Evolutionary conservation across 1,139 yeast species (phyloP), one percentile per base, ranked within the genome.

Genomic region (Debaryomyces psychrophilus): DNA sequence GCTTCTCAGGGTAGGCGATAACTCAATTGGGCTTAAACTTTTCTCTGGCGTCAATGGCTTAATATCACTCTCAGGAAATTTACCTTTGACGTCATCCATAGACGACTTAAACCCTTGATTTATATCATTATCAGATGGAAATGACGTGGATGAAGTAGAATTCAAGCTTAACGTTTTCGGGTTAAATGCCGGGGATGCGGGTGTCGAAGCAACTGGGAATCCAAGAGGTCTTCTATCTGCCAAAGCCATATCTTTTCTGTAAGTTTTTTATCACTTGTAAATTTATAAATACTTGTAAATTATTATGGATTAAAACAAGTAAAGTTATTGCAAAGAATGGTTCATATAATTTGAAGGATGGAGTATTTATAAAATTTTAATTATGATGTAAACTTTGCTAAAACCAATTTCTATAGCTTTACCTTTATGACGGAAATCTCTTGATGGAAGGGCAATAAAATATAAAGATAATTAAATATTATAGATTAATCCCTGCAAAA

Each of bases 221-320:
- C 76, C 78, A 51, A 76, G 70, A 40, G 82, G 82, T 73, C 82
- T 75, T 76, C 81, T 77, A 58, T 77, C 81, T 55, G 83, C 81
- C 67, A 78, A 70, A 48, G 83, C 83, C 83, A 78, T 78, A 43
- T 44, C 62, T 45, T 31, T 44, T 34, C 12, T 42, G 14, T 43
- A 41, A 38, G 38, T 44, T 41, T 34, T 41, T 8, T 34, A 35
- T 20, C 28, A 38, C 46, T 43, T 36, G 43, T 39, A 41, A 41
- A 25, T 44, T 37, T 38, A 28, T 38, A 38, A 38, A 39, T 39
- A 46, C 40, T 31, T 43, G 43, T 28, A 41, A 46, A 38, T n/a
- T 31, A 37, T 27, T 27, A 39, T 33, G 18, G 38, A 17, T 44
- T 18, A 15, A 38, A 38, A 31, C 43, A 34, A 34, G 41, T 28